These are phyloP conservation scores for Malania oleifera DNA, from an alignment of 164 flowering plant species.

Conservation along the genomic window DNA sequence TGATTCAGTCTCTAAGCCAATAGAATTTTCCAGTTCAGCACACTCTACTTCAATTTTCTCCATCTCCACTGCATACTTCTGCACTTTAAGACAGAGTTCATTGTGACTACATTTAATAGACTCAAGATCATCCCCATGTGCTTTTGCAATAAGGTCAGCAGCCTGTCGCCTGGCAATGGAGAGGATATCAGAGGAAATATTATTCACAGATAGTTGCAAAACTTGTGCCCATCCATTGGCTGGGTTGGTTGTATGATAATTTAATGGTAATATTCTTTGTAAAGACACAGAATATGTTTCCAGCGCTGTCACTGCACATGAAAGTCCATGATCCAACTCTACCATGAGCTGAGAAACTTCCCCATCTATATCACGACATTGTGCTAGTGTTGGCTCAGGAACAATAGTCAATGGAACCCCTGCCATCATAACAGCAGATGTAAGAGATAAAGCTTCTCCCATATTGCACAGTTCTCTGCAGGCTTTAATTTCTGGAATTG, in stretches of 20 bases:
- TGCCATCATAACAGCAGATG: slow-evolving; percentile 76
- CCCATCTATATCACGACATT: slow-evolving; percentile 81
- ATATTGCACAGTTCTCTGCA: slow-evolving; percentile 35
- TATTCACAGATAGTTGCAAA: slow-evolving; percentile 56
- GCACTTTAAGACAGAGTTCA: slow-evolving; percentile 53
- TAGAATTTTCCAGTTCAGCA: slow-evolving; percentile 58
- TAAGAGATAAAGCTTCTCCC: slow-evolving; percentile 66
- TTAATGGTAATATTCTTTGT: slow-evolving; percentile 78
- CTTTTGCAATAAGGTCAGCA: slow-evolving; percentile 57
- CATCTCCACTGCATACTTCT: slow-evolving; percentile 60
- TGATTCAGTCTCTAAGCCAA: slow-evolving; percentile 70
- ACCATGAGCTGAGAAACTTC: slow-evolving; percentile 66
- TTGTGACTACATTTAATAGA: slow-evolving; percentile 41
- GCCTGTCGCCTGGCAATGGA: slow-evolving; percentile 70
- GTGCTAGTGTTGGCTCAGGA: slow-evolving; percentile 96
- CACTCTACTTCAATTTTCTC: slow-evolving; percentile 66
- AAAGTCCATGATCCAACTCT: slow-evolving; percentile 63
- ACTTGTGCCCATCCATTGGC: slow-evolving; percentile 88
- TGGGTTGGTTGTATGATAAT: slow-evolving; percentile 72
- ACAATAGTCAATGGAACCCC: slow-evolving; percentile 87
- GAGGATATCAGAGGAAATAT: slow-evolving; percentile 63
- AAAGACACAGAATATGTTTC: slow-evolving; percentile 71
- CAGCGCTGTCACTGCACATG: slow-evolving; percentile 53
- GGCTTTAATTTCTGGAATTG: slow-evolving; percentile 51
- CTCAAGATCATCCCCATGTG: slow-evolving; percentile 39